Evolutionary conservation across 2,329 filamentous ascomycete species (phyloP).

Genomic region (Epichloe bromicola): DNA sequence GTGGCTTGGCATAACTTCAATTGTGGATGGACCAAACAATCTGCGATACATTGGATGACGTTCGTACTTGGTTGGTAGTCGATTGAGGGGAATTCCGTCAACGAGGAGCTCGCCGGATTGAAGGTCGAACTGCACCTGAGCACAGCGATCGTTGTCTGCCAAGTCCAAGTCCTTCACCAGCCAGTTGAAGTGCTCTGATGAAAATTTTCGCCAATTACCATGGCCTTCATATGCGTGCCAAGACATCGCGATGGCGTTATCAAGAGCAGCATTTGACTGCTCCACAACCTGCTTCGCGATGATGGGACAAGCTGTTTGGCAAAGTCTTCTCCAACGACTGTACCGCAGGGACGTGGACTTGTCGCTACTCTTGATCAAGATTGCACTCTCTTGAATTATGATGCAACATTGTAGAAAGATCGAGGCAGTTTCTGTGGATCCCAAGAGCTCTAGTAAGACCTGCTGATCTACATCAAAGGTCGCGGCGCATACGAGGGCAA

Average conservation of each 20-base stretch:
- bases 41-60: constrained; percentile 14
- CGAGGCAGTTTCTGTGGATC: not conserved
- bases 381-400: not conserved
- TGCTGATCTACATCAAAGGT: not conserved
- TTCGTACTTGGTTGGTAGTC: constrained; percentile 32
- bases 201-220: not conserved
- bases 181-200: not conserved
- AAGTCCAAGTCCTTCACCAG: not conserved
- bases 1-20: constrained; percentile 11
- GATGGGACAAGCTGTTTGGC: not conserved
- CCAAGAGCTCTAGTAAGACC: not conserved
- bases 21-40: constrained; percentile 6
- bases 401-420: constrained; percentile 1
- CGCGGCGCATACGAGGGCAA: not conserved
- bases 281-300: not conserved
- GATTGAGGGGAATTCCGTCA: constrained; percentile 31
- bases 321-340: not conserved
- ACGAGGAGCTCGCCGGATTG: constrained; percentile 38
- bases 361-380: not conserved
- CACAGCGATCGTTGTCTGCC: not conserved
- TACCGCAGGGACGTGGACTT: not conserved
- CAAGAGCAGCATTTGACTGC: not conserved
- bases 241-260: not conserved
- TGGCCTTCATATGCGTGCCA: not conserved
- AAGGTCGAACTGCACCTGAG: constrained; percentile 32